Evolutionary conservation across 139 green algal species (phyloP).

Genomic region (Tetratostichococcus sp.): DNA sequence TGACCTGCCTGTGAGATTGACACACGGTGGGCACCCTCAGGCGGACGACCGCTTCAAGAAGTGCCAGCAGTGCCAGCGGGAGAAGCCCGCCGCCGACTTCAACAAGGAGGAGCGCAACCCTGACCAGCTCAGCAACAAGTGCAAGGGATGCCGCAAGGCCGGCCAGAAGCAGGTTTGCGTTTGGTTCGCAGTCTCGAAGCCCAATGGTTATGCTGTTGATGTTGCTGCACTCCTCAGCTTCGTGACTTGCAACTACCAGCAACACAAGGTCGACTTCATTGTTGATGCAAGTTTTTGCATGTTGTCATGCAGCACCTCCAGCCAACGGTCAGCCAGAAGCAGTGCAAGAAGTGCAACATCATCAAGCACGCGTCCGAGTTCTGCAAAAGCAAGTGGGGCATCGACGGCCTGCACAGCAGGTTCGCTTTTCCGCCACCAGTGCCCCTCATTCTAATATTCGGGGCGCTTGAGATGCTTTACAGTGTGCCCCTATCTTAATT

Average conservation of each 20-base stretch:
- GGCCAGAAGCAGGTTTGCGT: neutral
- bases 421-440: neutral
- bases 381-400: neutral
- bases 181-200: too few species aligned
- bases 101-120: neutral
- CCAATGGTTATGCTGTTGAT: too few species aligned
- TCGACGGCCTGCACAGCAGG: neutral
- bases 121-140: constrained; percentile 1
- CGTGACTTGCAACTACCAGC: too few species aligned
- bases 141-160: neutral
- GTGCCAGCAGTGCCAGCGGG: neutral
- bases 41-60: neutral
- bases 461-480: neutral
- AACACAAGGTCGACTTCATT: neutral
- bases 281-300: neutral
- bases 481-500: too few species aligned
- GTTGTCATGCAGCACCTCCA: neutral
- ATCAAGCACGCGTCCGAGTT: constrained; percentile 1
- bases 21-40: too few species aligned
- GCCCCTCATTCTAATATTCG: neutral
- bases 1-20: too few species aligned
- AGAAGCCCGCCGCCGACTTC: neutral
- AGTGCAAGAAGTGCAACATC: neutral
- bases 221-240: too few species aligned
- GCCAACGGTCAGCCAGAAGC: neutral